These are phyloP conservation scores for Aspergillus nanangensis DNA, from an alignment of 495 filamentous ascomycete genomes.

Conservation along the genomic window DNA sequence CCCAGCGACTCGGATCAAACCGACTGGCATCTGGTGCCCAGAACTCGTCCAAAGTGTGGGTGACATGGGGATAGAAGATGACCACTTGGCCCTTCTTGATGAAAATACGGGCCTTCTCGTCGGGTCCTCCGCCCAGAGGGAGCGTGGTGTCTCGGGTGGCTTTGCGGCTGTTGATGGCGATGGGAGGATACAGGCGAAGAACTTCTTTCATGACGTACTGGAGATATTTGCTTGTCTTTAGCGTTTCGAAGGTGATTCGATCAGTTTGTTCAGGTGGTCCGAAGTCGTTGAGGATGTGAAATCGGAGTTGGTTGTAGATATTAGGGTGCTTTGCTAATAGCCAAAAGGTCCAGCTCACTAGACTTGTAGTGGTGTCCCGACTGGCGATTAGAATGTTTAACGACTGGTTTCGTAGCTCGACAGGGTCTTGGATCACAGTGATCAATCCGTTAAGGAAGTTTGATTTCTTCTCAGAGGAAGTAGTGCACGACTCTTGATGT, in stretches of 20 bases:
- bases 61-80: slow-evolving; percentile 16
- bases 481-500: too few species aligned
- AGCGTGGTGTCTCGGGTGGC: slow-evolving; percentile 46
- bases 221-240: slow-evolving; percentile 31
- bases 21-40: slow-evolving; percentile 33
- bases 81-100: slow-evolving; percentile 32
- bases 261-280: slow-evolving; percentile 3
- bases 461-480: slow-evolving; percentile 12
- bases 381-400: slow-evolving; percentile 43
- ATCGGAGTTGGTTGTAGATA: slow-evolving; percentile 39
- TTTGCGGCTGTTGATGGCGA: slow-evolving; percentile 43
- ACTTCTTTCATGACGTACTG: slow-evolving; percentile 40
- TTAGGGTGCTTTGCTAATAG: slow-evolving; percentile 41
- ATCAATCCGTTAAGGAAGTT: slow-evolving; percentile 21
- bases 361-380: slow-evolving; percentile 42
- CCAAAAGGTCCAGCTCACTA: slow-evolving; percentile 49
- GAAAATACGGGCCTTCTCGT: slow-evolving; percentile 42
- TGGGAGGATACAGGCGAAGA: slow-evolving; percentile 47
- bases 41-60: slow-evolving; percentile 29
- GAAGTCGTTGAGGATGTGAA: slow-evolving; percentile 38
- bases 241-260: slow-evolving; percentile 24
- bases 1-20: slow-evolving; percentile 27
- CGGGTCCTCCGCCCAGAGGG: slow-evolving; percentile 44
- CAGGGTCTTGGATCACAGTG: slow-evolving; percentile 10
- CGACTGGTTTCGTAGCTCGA: slow-evolving; percentile 45